phyloP scores from a whole-genome alignment of 148 eudicot species.

The Diospyros kaki region DNA sequence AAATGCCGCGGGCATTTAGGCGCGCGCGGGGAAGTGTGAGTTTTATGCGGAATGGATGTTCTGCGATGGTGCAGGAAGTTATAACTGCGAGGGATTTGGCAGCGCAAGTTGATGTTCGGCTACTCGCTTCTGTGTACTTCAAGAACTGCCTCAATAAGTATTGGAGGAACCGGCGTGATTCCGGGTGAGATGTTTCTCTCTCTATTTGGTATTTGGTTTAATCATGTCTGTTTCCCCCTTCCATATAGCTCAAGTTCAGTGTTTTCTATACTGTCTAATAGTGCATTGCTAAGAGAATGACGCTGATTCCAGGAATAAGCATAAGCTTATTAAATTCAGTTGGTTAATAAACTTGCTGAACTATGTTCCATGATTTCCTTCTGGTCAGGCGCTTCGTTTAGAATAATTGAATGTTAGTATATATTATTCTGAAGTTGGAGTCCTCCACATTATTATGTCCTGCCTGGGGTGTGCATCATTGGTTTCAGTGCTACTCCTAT shows the following conservation, averaged over 20 bases:
- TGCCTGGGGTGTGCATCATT: background rate
- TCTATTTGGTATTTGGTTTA: background rate
- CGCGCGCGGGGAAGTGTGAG: background rate
- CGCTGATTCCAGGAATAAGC: background rate
- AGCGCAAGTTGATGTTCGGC: constrained; percentile 75
- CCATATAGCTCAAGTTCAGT: too few relatives aligned
- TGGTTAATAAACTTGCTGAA: background rate
- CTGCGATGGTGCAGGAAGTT: constrained; percentile 60
- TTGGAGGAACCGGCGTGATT: constrained; percentile 84
- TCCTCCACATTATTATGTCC: too few relatives aligned
- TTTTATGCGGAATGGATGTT: constrained; percentile 4
- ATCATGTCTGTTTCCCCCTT: background rate
- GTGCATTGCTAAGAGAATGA: background rate
- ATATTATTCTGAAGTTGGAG: background rate
- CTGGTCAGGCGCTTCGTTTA: background rate
- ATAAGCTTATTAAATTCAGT: background rate
- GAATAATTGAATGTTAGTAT: background rate
- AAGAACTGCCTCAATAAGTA: constrained; percentile 82
- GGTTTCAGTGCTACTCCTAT: background rate
- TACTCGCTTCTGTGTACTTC: constrained; percentile 89
- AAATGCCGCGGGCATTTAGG: background rate
- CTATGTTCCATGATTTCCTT: background rate
- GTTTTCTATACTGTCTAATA: background rate
- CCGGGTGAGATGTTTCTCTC: constrained; percentile 43
- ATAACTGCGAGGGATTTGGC: constrained; percentile 80